Evolutionary conservation across 176 grass and related monocot species (phyloP).

Genomic region (Leersia perrieri): DNA sequence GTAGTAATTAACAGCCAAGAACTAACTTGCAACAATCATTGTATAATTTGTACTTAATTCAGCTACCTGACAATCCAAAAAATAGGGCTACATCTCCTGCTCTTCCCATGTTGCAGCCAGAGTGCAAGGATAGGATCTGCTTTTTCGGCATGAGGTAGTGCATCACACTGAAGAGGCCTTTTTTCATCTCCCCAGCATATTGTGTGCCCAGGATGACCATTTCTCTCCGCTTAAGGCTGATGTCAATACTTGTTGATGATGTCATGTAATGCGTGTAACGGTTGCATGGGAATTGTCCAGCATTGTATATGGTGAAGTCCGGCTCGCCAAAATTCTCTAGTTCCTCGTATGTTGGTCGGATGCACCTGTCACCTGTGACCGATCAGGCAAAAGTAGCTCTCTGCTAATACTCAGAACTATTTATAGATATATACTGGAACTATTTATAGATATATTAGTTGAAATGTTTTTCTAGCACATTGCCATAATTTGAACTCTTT

Average conservation of each 20-base stretch:
- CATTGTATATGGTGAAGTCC: constrained; percentile 99
- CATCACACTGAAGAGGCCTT: constrained; percentile 97
- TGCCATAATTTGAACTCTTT: background rate
- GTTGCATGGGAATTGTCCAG: constrained; percentile 97
- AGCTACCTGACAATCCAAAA: constrained; percentile 96
- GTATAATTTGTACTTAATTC: background rate
- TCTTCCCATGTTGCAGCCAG: constrained; percentile 95
- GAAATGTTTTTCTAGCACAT: too few relatives aligned
- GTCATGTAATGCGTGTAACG: constrained; percentile 99
- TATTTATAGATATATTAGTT: background rate
- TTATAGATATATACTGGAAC: background rate
- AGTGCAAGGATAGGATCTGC: constrained; percentile 89
- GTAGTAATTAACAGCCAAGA: too few relatives aligned
- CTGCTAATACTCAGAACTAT: background rate
- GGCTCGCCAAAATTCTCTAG: constrained; percentile 90
- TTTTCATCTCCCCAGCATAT: constrained; percentile 99
- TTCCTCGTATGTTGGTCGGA: constrained; percentile 89
- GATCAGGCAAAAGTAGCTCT: background rate
- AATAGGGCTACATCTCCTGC: constrained; percentile 95
- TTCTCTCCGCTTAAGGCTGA: constrained; percentile 88
- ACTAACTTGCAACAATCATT: too few relatives aligned
- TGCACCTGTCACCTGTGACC: constrained; percentile 75
- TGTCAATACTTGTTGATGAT: constrained; percentile 84
- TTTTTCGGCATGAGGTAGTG: constrained; percentile 99
- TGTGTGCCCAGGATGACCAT: constrained; percentile 99